Conservation (phyloP, 1,284 basidiomycete genomes). For the Thelephora terrestris region DNA sequence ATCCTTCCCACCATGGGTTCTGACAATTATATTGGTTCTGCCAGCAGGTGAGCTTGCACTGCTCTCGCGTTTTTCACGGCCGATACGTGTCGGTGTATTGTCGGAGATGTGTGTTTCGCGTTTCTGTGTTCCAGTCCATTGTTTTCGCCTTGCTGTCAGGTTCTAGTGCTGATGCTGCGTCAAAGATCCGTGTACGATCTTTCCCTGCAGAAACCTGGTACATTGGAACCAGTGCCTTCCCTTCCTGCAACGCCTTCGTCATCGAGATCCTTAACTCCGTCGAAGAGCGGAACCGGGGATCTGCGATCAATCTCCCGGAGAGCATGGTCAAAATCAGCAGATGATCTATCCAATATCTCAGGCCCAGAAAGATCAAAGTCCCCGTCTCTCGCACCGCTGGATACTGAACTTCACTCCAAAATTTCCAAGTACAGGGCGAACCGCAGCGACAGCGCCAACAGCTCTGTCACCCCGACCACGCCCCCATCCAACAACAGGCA, state of each 20-base stretch:
- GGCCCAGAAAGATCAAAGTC: slow-evolving; percentile 22
- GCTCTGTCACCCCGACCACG: slow-evolving; percentile 17
- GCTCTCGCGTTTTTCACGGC: neutral
- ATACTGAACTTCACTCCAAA: slow-evolving; percentile 46
- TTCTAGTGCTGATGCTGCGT: neutral
- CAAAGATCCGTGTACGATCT: slow-evolving; percentile 60
- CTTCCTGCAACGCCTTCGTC: slow-evolving; percentile 17
- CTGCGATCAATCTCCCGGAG: slow-evolving; percentile 56
- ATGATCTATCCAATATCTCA: slow-evolving; percentile 56
- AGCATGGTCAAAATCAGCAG: slow-evolving; percentile 69
- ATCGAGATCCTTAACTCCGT: slow-evolving; percentile 11
- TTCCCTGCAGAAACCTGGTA: slow-evolving; percentile 30
- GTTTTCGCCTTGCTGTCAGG: neutral
- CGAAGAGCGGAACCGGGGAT: slow-evolving; percentile 42
- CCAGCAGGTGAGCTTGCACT: slow-evolving; percentile 35
- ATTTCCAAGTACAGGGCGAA: slow-evolving; percentile 49
- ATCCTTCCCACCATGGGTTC: slow-evolving; percentile 37
- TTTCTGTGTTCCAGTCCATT: neutral
- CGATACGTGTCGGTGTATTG: neutral
- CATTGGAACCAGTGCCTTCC: slow-evolving; percentile 27
- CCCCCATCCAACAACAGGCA: slow-evolving; percentile 16
- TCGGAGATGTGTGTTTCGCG: neutral
- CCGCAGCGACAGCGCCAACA: slow-evolving; percentile 30
- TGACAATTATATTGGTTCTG: slow-evolving; percentile 23
- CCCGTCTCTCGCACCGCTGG: slow-evolving; percentile 29